phyloP scores from a whole-genome alignment of 495 filamentous ascomycete species.

The Aspergillus cristatus region DNA sequence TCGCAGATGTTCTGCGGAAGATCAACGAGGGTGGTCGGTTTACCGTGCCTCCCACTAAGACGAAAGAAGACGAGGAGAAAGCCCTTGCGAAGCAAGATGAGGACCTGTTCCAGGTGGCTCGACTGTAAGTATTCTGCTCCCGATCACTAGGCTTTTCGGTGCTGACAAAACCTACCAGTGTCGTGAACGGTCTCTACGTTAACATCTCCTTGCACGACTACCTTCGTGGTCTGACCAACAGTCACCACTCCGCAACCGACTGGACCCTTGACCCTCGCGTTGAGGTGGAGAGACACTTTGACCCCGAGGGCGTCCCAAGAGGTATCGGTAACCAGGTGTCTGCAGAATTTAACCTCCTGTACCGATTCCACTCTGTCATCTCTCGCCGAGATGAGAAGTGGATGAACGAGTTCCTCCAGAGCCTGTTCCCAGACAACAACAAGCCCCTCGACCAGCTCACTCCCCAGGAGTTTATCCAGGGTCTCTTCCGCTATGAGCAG shows the following conservation, averaged over 20 bases:
- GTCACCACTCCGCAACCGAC: no score
- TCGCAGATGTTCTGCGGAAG: slow-evolving; percentile 17
- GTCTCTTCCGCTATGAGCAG: slow-evolving; percentile 19
- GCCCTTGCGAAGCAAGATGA: slow-evolving; percentile 22
- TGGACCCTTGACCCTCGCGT: no score
- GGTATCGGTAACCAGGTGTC: slow-evolving; percentile 46
- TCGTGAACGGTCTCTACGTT: no score
- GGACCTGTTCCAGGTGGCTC: slow-evolving; percentile 30
- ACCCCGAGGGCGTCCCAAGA: slow-evolving; percentile 9
- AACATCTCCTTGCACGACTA: no score
- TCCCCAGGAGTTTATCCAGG: slow-evolving; percentile 41
- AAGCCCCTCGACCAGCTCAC: slow-evolving; percentile 31
- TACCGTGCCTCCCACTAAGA: background rate
- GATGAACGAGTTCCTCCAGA: slow-evolving; percentile 32
- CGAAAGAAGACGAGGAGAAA: background rate
- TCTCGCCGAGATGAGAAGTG: slow-evolving; percentile 35
- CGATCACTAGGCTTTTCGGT: slow-evolving; percentile 18
- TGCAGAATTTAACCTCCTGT: slow-evolving; percentile 47
- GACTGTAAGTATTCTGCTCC: slow-evolving; percentile 20
- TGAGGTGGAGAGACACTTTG: background rate
- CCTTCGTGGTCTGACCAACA: no score
- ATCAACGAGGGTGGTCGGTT: slow-evolving; percentile 38
- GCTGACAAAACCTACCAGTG: no score
- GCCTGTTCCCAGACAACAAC: slow-evolving; percentile 6
- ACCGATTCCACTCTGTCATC: slow-evolving; percentile 42